Conservation (phyloP, 495 filamentous ascomycete species). For the Aspergillus wentii region DNA sequence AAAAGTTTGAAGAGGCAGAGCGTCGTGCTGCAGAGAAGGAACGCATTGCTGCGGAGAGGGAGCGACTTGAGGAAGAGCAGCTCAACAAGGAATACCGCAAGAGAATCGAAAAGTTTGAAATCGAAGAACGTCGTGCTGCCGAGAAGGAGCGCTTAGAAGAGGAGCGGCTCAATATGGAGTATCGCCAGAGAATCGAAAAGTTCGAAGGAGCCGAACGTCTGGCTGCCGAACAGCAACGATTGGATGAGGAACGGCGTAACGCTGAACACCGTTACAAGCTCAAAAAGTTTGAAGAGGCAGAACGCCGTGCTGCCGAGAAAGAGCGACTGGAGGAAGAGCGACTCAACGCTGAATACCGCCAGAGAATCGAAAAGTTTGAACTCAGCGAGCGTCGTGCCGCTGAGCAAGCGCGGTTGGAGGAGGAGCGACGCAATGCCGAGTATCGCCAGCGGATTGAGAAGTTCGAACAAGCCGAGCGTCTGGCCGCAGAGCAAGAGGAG, state of each 20-base stretch:
- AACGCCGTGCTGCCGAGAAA: constrained; percentile 25
- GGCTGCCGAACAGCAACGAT: constrained; percentile 25
- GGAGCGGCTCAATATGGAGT: constrained; percentile 25
- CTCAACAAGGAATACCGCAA: constrained; percentile 16
- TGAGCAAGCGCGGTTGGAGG: constrained; percentile 11
- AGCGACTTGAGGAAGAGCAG: constrained; percentile 18
- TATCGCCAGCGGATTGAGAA: constrained; percentile 20
- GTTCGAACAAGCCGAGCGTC: constrained; percentile 17
- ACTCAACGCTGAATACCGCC: constrained; percentile 21
- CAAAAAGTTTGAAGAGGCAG: constrained; percentile 25
- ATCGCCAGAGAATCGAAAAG: constrained; percentile 21
- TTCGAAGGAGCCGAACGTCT: constrained; percentile 26
- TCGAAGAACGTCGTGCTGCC: neutral
- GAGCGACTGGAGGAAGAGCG: constrained; percentile 28
- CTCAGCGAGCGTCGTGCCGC: constrained; percentile 24
- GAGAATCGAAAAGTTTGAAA: no score
- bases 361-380: constrained; percentile 25
- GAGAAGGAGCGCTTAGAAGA: constrained; percentile 17
- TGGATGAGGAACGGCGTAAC: constrained; percentile 25
- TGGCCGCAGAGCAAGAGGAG: constrained; percentile 19
- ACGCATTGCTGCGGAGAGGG: constrained; percentile 16
- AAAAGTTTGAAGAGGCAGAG: constrained; percentile 26
- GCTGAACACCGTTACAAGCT: constrained; percentile 24
- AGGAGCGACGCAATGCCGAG: constrained; percentile 9
- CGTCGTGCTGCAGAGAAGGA: constrained; percentile 26